Evolutionary conservation across 495 filamentous ascomycete species (phyloP).

Genomic region (Bacidia rubella): DNA sequence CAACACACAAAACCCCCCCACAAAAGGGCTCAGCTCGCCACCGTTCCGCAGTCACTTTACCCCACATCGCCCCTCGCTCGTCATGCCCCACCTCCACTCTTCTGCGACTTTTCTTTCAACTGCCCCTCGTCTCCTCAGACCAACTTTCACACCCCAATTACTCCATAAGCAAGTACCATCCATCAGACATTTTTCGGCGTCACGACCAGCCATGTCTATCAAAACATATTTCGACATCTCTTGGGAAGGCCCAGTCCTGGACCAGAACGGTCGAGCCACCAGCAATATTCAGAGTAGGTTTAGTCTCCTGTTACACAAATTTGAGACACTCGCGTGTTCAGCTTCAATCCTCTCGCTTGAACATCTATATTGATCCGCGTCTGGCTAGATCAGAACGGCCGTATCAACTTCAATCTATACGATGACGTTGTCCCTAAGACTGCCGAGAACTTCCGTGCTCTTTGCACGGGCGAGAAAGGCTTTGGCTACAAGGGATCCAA

Average conservation of each 20-base stretch:
- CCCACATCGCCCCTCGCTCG: conserved; percentile 1
- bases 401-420: conserved; percentile 85
- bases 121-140: background rate
- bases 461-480: conserved; percentile 90
- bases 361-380: too few species aligned
- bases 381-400: conserved; percentile 62
- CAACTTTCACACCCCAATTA: background rate
- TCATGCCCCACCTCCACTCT: background rate
- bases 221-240: conserved; percentile 53
- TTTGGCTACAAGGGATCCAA: conserved; percentile 73
- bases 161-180: conserved; percentile 9
- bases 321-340: too few species aligned
- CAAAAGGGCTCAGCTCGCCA: background rate
- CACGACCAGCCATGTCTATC: conserved; percentile 51
- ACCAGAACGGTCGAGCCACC: conserved; percentile 41
- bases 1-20: too few species aligned
- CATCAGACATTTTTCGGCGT: conserved; percentile 47
- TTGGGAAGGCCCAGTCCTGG: conserved; percentile 54
- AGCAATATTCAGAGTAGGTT: conserved; percentile 46
- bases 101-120: conserved; percentile 1
- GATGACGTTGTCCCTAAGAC: conserved; percentile 84
- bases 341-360: too few species aligned
- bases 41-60: conserved; percentile 3
- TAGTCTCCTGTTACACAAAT: too few species aligned
- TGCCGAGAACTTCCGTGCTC: conserved; percentile 85